phyloP scores from a whole-genome alignment of 2,329 filamentous ascomycete genomes.

The Paramyrothecium roridum region DNA sequence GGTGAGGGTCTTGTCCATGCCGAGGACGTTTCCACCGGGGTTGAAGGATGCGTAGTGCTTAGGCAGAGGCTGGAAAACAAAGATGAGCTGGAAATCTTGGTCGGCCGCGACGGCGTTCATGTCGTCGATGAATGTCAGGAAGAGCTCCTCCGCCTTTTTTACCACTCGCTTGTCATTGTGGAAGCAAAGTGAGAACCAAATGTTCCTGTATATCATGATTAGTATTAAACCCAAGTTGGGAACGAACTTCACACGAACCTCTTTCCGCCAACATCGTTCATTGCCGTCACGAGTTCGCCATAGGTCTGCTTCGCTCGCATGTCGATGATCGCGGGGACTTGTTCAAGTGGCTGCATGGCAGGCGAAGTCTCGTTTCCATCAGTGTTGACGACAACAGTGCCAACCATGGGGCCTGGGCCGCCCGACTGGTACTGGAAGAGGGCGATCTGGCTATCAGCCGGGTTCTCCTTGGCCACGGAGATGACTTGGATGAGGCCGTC shows the following conservation, averaged over 20 bases:
- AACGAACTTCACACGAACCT: too few species aligned
- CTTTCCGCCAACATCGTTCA: neutral
- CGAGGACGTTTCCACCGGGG: neutral
- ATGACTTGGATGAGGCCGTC: neutral
- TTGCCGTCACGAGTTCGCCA: neutral
- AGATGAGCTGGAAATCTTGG: neutral
- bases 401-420: neutral
- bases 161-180: neutral
- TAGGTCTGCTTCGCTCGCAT: neutral
- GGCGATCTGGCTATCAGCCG: neutral
- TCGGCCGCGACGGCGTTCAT: neutral
- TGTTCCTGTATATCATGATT: neutral
- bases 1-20: neutral
- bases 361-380: neutral
- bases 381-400: neutral
- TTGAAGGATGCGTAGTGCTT: neutral
- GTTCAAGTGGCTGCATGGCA: neutral
- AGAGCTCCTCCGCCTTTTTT: neutral
- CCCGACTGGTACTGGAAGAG: neutral
- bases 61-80: neutral
- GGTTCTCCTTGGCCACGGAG: neutral
- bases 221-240: too few species aligned
- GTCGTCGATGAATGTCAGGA: neutral
- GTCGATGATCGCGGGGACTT: neutral
- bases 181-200: constrained; percentile 1